Evolutionary conservation across 2,329 filamentous ascomycete genomes (phyloP).

Genomic region (Phaeosphaeriaceae sp.): DNA sequence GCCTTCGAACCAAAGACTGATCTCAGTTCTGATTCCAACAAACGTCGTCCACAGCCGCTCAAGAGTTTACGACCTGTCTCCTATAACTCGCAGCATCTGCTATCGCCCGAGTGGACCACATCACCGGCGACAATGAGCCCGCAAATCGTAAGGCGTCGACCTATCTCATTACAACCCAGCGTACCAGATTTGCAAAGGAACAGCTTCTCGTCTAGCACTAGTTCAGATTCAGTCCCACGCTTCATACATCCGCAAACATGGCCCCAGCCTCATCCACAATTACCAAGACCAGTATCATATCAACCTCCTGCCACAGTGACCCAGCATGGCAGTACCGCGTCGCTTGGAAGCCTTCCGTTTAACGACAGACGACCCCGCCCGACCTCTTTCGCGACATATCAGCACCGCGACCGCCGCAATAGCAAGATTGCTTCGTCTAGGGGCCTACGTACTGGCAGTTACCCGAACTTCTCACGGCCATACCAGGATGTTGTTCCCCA

Average conservation of each 20-base stretch:
- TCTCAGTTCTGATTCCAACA: conserved; percentile 23
- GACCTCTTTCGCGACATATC: conserved; percentile 32
- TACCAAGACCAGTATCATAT: conserved; percentile 20
- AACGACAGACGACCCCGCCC: conserved; percentile 28
- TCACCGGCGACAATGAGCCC: conserved; percentile 27
- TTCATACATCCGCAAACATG: conserved; percentile 23
- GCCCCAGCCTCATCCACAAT: conserved; percentile 13
- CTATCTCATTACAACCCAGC: conserved; percentile 19
- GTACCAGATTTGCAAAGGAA: conserved; percentile 15
- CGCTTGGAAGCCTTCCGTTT: conserved; percentile 23
- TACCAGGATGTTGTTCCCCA: conserved; percentile 24
- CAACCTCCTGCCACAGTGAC: conserved; percentile 17
- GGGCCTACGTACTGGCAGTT: conserved; percentile 31
- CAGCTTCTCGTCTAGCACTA: conserved; percentile 25
- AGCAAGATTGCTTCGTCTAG: conserved; percentile 40
- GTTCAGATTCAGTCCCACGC: conserved; percentile 21
- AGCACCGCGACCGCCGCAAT: conserved; percentile 31
- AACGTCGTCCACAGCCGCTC: conserved; percentile 20
- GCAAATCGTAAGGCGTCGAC: conserved; percentile 19
- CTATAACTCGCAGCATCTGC: conserved; percentile 27
- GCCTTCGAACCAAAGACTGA: conserved; percentile 17
- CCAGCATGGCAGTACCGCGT: conserved; percentile 15
- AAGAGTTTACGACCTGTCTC: conserved; percentile 23
- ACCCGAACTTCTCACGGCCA: conserved; percentile 32
- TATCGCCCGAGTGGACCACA: conserved; percentile 30